These are phyloP conservation scores for Crithidia expoeki DNA, from an alignment of 208 protist genomes.

Conservation along the genomic window DNA sequence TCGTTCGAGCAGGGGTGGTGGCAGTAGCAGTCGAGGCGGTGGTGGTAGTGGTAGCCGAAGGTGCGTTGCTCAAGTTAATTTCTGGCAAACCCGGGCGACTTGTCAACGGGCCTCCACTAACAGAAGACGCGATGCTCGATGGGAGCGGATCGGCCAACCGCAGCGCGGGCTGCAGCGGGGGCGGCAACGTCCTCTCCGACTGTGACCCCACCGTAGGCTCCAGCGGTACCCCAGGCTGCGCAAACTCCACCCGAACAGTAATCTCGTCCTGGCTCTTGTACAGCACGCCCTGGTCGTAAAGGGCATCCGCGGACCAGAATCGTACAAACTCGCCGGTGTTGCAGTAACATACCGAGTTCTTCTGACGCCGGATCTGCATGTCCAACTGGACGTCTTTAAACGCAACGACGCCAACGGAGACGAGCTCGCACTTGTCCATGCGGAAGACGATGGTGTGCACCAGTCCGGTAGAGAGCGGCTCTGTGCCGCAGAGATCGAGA, in stretches of 20 bases:
- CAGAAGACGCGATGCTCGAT: slow-evolving; percentile 6
- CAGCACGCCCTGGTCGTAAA: slow-evolving; percentile 46
- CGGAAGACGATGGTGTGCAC: slow-evolving; percentile 65
- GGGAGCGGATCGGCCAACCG: slow-evolving; percentile 14
- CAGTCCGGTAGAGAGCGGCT: slow-evolving; percentile 55
- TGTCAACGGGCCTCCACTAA: too few relatives aligned
- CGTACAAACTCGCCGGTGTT: slow-evolving; percentile 80
- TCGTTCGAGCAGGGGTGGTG: background rate
- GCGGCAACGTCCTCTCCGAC: slow-evolving; percentile 11
- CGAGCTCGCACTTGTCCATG: slow-evolving; percentile 79
- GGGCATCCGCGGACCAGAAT: slow-evolving; percentile 38
- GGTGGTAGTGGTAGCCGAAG: background rate
- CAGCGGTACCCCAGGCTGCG: slow-evolving; percentile 34
- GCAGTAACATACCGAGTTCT: slow-evolving; percentile 71
- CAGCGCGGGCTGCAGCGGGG: slow-evolving; percentile 27
- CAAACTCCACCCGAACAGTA: slow-evolving; percentile 56
- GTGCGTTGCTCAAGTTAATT: too few relatives aligned
- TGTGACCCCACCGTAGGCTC: slow-evolving; percentile 10
- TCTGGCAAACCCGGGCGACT: too few relatives aligned
- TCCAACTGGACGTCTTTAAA: slow-evolving; percentile 46
- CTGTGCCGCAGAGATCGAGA: slow-evolving; percentile 71
- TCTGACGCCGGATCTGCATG: slow-evolving; percentile 55
- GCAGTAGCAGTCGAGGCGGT: background rate
- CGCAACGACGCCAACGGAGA: slow-evolving; percentile 74
- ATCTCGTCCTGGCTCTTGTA: slow-evolving; percentile 70